Base-by-base conservation (phyloP, 192 early-diverging fungal genomes). In the Polychytrium aggregatum region DNA sequence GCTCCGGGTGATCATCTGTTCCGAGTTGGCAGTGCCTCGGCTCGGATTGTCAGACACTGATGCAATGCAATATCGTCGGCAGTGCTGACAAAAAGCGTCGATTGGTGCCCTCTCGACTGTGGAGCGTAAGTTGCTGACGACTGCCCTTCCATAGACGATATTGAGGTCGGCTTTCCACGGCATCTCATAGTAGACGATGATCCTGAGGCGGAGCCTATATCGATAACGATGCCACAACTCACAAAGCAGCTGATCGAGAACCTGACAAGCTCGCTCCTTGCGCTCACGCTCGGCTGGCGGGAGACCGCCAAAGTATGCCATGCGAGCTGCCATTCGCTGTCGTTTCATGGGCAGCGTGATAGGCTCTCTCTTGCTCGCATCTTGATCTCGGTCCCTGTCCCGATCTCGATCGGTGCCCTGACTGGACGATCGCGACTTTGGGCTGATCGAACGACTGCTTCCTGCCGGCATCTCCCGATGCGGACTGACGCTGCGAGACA, bases 221-320 rank as follows among this genome's bases (percentile, higher is more conserved):
- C 72, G 41, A 20, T 44, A 22, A 10, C 37, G 24, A 24, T 61
- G 52, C 67, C 72, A 70, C 21, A 65, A 21, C 8, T 34, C 36
- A 18, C 48, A 37, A 0, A 74, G 36, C 0, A 11, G 20, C 1
- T 10, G 5, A 45, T 74, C 65, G 8, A 74, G 45, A 22, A 63
- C 48, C n/a, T 44, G 34, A 3, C 47, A 42, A 2, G 64, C 59
- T 42, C 61, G 52, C 37, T 74, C 72, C 11, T 53, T 27, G n/a
- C 25, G 55, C 8, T 74, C 72, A 16, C 50, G 53, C 37, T 74
- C 63, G 0, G 20, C 30, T n/a, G 47, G 39, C 24, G 34, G 9
- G 0, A 70, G 26, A 14, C 31, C 44, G 9, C 55, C 54, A 10
- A 63, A 20, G 44, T 50, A 64, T 10, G 41, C 48, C 33, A 58